Evolutionary conservation across 352 stramenopile species (phyloP), one percentile per base, ranked within the genome.

Genomic region (Poterioochromonas sp.): DNA sequence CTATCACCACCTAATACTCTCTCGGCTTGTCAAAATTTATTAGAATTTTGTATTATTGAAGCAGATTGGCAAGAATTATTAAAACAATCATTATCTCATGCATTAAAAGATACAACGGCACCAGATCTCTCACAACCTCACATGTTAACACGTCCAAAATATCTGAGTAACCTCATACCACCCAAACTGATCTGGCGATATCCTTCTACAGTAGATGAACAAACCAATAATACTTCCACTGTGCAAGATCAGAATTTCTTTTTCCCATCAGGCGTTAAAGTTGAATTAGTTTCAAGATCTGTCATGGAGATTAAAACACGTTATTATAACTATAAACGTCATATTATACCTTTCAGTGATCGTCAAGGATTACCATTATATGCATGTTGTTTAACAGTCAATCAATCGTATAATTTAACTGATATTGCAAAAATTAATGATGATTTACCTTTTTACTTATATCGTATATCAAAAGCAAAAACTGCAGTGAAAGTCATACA

Each of bases 1-100:
- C n/a, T n/a, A n/a, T n/a, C n/a, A n/a, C n/a, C n/a, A n/a, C n/a
- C n/a, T n/a, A n/a, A n/a, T n/a, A n/a, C n/a, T n/a, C n/a, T n/a
- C n/a, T n/a, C n/a, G n/a, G n/a, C n/a, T n/a, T n/a, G n/a, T n/a
- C n/a, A n/a, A 58, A 15, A 58, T 26, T 15, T 58, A 32, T 39
- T 65, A 11, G 54, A 65, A 22, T 65, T 65, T 39, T 65, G 54
- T 39, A 65, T 65, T 11, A 39, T 65, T 22, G 54, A 65, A 39
- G 54, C 54, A 11, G n/a, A 65, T 39, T 65, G 54, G 54, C n/a
- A n/a, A n/a, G n/a, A n/a, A n/a, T n/a, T n/a, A n/a, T n/a, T n/a
- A n/a, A n/a, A n/a, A n/a, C n/a, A n/a, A n/a, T n/a, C n/a, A n/a
- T n/a, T n/a, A n/a, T n/a, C n/a, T n/a, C n/a, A n/a, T n/a, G n/a